These are phyloP conservation scores for Aspergillus sp. DNA, from an alignment of 2,329 filamentous ascomycete genomes.

Conservation along the genomic window DNA sequence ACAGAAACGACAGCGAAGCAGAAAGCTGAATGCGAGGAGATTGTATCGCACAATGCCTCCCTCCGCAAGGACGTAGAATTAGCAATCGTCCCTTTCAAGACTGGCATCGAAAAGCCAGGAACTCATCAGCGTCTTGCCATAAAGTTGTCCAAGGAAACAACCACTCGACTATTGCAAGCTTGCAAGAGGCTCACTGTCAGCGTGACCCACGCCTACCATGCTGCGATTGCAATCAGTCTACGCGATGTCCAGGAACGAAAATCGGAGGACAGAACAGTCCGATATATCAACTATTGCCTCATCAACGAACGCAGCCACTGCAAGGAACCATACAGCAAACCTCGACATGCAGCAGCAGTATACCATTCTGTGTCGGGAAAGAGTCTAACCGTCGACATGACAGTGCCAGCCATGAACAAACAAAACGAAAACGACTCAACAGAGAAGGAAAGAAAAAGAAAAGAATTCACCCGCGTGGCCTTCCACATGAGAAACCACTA, in stretches of 20 bases:
- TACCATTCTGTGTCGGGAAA: slow-evolving; percentile 22
- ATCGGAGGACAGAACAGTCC: slow-evolving; percentile 7
- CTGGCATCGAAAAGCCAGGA: slow-evolving; percentile 6
- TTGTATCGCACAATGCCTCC: slow-evolving; percentile 7
- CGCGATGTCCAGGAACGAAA: slow-evolving; percentile 11
- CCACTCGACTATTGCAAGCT: slow-evolving; percentile 8
- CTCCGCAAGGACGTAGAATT: slow-evolving; percentile 11
- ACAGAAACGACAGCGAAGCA: slow-evolving; percentile 4
- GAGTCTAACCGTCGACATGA: slow-evolving; percentile 14
- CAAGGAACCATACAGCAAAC: slow-evolving; percentile 11
- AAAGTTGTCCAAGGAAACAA: slow-evolving; percentile 7
- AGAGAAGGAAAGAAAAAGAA: no score
- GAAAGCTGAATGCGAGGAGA: slow-evolving; percentile 3
- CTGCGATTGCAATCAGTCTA: slow-evolving; percentile 15
- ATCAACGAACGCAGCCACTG: slow-evolving; percentile 20
- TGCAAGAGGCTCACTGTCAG: slow-evolving; percentile 11
- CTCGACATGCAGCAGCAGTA: slow-evolving; percentile 12
- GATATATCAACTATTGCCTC: slow-evolving; percentile 19
- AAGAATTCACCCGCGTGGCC: slow-evolving; percentile 8
- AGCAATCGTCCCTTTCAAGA: slow-evolving; percentile 13
- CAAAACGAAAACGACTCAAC: background rate
- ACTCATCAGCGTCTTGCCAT: slow-evolving; percentile 16
- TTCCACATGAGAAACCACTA: slow-evolving; percentile 14
- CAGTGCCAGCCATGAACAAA: slow-evolving; percentile 3
- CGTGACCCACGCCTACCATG: slow-evolving; percentile 20